Base-by-base conservation (phyloP, 768 basidiomycete genomes). In the Suillus lakei region DNA sequence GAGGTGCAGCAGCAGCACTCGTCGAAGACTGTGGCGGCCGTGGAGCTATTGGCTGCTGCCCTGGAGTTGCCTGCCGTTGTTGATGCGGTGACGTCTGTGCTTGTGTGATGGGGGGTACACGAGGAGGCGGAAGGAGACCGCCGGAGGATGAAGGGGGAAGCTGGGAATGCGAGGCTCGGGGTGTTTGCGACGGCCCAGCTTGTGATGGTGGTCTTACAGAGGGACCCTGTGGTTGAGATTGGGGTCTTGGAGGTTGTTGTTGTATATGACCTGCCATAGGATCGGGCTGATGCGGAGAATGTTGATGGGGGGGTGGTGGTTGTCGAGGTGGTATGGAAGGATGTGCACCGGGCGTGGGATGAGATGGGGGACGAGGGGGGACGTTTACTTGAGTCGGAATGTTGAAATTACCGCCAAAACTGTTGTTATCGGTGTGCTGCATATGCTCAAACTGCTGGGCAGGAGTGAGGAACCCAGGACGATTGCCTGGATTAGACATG, bases 401-500 rank as follows among this genome's bases (percentile, higher is more conserved):
- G 28, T 74, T 74, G 60, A 81, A 83, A 68, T 77, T 74, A 62
- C 69, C 36, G 39, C 67, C 53, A 63, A 77, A 83, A 30, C 5
- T 6, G 41, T 65, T 6, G 41, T 65, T 71, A 55, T 80, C 77
- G 62, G 66, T 67, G 67, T 80, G 77, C 66, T 81, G 83, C 81
- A 88, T 86, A 70, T 87, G 82, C 63, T 85, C 85, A 66, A 84
- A 83, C 63, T 86, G 85, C 71, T 92, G 90, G 3, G 88, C 87
- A 2, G 90, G 88, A 0, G 89, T 90, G 15, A 82, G 84, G 84
- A 38, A 70, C 69, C 34, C 61, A 53, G 51, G 1, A 56, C 28
- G 61, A 59, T 74, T 79, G 12, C 81, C 70, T 21, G 84, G 75
- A 50, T 77, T 76, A 43, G 79, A 79, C 39, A 77, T 81, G 61